These are phyloP conservation scores for Lipomyces kockii DNA, from an alignment of 805 yeast genomes.

Conservation along the genomic window DNA sequence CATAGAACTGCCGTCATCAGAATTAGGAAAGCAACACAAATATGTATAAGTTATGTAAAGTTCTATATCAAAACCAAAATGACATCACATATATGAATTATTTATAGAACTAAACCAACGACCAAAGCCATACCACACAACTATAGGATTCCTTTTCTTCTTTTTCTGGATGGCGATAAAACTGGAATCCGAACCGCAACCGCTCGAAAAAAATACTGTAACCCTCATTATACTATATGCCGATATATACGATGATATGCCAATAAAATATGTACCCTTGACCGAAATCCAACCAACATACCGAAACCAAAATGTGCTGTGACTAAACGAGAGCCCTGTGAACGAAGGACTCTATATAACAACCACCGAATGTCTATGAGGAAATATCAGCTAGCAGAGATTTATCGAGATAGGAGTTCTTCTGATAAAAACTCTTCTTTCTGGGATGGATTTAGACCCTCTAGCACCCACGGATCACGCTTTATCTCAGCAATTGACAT, in stretches of 20 bases:
- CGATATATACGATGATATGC: slow-evolving; percentile 2
- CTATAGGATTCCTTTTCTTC: background rate
- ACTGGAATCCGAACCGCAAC: background rate
- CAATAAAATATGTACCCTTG: background rate
- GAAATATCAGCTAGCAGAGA: background rate
- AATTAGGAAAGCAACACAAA: background rate
- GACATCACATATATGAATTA: background rate
- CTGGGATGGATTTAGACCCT: slow-evolving; percentile 45
- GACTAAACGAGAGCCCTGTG: slow-evolving; percentile 15
- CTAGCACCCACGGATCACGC: slow-evolving; percentile 68
- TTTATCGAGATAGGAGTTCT: slow-evolving; percentile 20
- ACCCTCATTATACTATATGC: slow-evolving; percentile 2
- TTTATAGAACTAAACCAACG: background rate
- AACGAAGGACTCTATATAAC: background rate
- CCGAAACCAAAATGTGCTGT: background rate
- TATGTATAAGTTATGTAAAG: background rate
- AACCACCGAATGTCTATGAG: background rate
- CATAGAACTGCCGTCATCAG: background rate
- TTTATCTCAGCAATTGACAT: slow-evolving; percentile 74
- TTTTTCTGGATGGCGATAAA: background rate
- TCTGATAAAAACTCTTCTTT: slow-evolving; percentile 19
- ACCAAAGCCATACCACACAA: background rate
- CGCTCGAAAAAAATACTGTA: background rate
- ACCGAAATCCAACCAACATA: background rate
- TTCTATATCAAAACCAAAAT: background rate